Percentiles rank a stretch among this genome's conserved stretches.
phyloP scores from a whole-genome alignment of 805 yeast genomes.

The Pichia paraexigua region DNA sequence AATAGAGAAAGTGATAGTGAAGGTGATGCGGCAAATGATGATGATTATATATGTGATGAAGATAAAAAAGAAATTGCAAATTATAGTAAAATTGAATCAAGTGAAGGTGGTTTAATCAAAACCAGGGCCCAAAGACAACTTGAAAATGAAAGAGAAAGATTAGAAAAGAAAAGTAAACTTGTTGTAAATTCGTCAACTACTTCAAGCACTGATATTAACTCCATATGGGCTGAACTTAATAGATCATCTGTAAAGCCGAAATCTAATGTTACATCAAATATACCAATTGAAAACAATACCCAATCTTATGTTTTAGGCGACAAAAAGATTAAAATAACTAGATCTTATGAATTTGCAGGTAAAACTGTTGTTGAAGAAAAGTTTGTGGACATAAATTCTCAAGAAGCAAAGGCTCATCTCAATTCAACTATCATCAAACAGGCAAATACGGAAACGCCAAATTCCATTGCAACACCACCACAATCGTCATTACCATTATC shows the following conservation, averaged over 20 bases:
- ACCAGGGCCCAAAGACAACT: slow-evolving; percentile 12
- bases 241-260: background rate
- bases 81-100: slow-evolving; percentile 48
- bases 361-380: slow-evolving; percentile 70
- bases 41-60: slow-evolving; percentile 12
- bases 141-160: slow-evolving; percentile 2
- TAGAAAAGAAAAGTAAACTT: slow-evolving; percentile 13
- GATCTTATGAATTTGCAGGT: slow-evolving; percentile 87
- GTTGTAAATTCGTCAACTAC: slow-evolving; percentile 19
- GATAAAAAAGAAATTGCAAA: slow-evolving; percentile 20
- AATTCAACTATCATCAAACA: slow-evolving; percentile 35
- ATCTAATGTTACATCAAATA: background rate
- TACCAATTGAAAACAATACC: background rate
- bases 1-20: slow-evolving; percentile 1
- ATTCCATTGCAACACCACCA: background rate
- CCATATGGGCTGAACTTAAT: slow-evolving; percentile 50
- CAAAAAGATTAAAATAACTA: slow-evolving; percentile 59
- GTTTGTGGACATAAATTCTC: slow-evolving; percentile 66
- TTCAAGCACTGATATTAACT: slow-evolving; percentile 34
- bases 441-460: background rate
- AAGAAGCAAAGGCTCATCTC: slow-evolving; percentile 80
- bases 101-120: slow-evolving; percentile 15
- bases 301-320: background rate
- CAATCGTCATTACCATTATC: background rate
- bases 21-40: slow-evolving; percentile 22